A percentile compares a stretch with the other conserved stretches of the same genome.
Conservation (phyloP, 495 filamentous ascomycete species). For the Aeminium ludgeri region DNA sequence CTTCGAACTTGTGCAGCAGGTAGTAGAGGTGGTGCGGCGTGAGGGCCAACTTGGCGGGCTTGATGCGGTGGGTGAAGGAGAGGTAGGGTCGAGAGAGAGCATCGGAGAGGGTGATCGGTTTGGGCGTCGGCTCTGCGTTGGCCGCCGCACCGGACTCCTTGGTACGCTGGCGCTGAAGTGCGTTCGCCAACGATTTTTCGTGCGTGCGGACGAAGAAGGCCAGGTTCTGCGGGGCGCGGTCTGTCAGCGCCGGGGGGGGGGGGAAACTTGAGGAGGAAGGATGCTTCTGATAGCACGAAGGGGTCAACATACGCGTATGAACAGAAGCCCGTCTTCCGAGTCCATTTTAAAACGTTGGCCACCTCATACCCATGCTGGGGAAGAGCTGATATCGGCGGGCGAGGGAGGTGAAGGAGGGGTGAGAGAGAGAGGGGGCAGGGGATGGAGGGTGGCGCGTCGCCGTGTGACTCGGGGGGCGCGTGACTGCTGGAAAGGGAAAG, state of each 20-base stretch:
- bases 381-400: no score
- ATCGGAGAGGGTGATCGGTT: slow-evolving; percentile 55
- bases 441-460: no score
- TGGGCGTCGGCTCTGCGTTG: slow-evolving; percentile 41
- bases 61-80: slow-evolving; percentile 67
- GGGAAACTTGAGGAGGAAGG: background rate
- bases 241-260: background rate
- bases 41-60: slow-evolving; percentile 77
- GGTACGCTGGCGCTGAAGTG: slow-evolving; percentile 57
- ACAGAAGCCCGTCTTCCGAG: slow-evolving; percentile 15
- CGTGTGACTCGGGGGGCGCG: no score
- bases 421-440: no score
- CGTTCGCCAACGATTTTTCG: slow-evolving; percentile 93
- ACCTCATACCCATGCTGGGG: slow-evolving; percentile 12
- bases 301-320: slow-evolving; percentile 8
- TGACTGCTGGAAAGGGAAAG: no score
- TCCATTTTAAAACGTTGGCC: slow-evolving; percentile 13
- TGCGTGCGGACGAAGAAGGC: slow-evolving; percentile 91
- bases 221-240: slow-evolving; percentile 47
- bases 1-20: slow-evolving; percentile 83
- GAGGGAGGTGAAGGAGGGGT: no score
- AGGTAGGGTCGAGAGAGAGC: slow-evolving; percentile 74
- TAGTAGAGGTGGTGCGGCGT: slow-evolving; percentile 98
- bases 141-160: slow-evolving; percentile 37
- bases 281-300: background rate